Evolutionary conservation across 352 stramenopile species (phyloP).

Genomic region (Thraustochytrium striatum): DNA sequence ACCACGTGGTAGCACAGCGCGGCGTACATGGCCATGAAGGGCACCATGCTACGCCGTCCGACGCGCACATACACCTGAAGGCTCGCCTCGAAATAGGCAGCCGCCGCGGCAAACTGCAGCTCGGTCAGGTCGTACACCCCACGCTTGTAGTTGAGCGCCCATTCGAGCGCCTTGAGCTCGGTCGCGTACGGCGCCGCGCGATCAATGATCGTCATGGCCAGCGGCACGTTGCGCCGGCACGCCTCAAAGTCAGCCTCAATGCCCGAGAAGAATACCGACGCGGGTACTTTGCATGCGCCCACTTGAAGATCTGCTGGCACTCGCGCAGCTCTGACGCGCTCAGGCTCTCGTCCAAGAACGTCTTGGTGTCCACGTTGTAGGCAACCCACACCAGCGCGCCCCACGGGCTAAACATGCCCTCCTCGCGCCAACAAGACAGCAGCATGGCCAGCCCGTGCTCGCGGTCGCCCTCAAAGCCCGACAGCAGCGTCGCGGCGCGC

Average conservation of each 20-base stretch:
- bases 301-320: constrained; percentile 14
- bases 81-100: constrained; percentile 5
- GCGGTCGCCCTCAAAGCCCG: constrained; percentile 28
- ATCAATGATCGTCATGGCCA: constrained; percentile 18
- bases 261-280: constrained; percentile 14
- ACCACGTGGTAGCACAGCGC: constrained; percentile 43
- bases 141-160: constrained; percentile 32
- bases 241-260: constrained; percentile 35
- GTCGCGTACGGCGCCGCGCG: not conserved
- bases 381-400: constrained; percentile 9
- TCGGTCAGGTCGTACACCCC: constrained; percentile 14
- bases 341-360: constrained; percentile 15
- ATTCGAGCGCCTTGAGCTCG: constrained; percentile 36
- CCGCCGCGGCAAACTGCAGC: not conserved
- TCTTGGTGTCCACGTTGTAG: constrained; percentile 44
- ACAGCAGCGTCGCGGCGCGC: constrained; percentile 2
- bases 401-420: constrained; percentile 34
- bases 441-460: constrained; percentile 29
- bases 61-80: constrained; percentile 32
- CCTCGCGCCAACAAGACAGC: constrained; percentile 20
- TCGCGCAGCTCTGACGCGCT: not conserved
- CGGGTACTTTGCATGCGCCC: constrained; percentile 10
- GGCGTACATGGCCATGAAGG: constrained; percentile 33
- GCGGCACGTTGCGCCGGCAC: not conserved
- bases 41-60: constrained; percentile 17